Base-by-base conservation (phyloP, 1,284 basidiomycete species). In the Leccinum pachyderme region DNA sequence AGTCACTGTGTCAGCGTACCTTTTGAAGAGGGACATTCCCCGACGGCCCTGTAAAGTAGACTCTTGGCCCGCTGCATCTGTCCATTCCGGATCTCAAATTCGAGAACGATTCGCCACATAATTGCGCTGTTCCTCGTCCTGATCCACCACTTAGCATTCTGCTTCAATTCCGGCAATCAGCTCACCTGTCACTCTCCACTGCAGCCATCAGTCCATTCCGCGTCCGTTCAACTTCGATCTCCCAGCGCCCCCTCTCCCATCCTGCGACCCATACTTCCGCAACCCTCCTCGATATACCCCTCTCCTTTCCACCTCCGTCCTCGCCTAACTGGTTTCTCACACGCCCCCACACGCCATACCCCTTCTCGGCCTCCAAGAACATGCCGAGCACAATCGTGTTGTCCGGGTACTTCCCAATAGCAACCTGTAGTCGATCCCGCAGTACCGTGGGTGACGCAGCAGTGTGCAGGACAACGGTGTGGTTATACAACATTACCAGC, bases 21-120 rank as follows among this genome's bases (percentile, higher is more conserved):
- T 80, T 94, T 94, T 13, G 77, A 77, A 56, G 91, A 75, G 1
- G 91, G 90, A 67, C 91, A 93, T 65, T 91, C 87, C n/a, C 81
- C 78, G 15, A 95, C 78, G 0, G 93, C 93, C 47, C 89, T 81
- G 67, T 87, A 93, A 24, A 95, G 74, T 46, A 95, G 69, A 52
- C 81, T 81, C 72, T 95, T 95, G 5, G 91, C 94, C 31, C 78
- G 76, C 54, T 80, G 68, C 33, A 81, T 64, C 53, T 87, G 74
- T 1, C 81, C 83, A 49, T 79, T 78, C 49, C 82, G 79, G 35
- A 89, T 81, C 76, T 96, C 93, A 60, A 96, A 87, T 66, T 94
- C 90, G 59, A 95, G 79, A 61, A 83, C 90, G 13, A 93, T 73
- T 33, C 82, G 79, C 93, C 94, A 96, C 24, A 96, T 62, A 32